Percentiles rank a stretch among this genome's conserved stretches.
phyloP scores from a whole-genome alignment of 352 stramenopile species.

The Phytophthora pinifolia region DNA sequence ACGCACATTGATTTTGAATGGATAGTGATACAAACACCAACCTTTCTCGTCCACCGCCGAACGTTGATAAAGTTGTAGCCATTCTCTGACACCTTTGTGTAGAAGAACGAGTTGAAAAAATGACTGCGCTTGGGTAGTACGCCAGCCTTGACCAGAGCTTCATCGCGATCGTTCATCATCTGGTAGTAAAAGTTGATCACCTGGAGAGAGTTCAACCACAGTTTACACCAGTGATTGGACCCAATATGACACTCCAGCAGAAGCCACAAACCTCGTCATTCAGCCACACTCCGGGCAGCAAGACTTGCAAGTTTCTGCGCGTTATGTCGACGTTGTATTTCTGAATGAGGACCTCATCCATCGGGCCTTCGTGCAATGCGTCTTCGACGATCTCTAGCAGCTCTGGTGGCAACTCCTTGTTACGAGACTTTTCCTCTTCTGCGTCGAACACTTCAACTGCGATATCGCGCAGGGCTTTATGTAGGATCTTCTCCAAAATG shows the following conservation, averaged over 20 bases:
- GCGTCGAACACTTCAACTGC: slow-evolving; percentile 56
- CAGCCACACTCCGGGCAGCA: slow-evolving; percentile 68
- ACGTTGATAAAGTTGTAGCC: slow-evolving; percentile 88
- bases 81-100: slow-evolving; percentile 76
- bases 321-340: slow-evolving; percentile 87
- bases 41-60: slow-evolving; percentile 83
- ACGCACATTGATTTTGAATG: too few relatives aligned
- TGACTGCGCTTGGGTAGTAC: slow-evolving; percentile 58
- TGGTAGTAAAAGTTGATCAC: slow-evolving; percentile 90
- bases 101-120: slow-evolving; percentile 91
- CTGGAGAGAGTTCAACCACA: slow-evolving; percentile 18
- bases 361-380: slow-evolving; percentile 53
- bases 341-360: slow-evolving; percentile 65
- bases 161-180: slow-evolving; percentile 73
- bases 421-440: slow-evolving; percentile 43
- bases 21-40: slow-evolving; percentile 12
- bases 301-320: slow-evolving; percentile 67
- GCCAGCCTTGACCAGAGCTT: slow-evolving; percentile 48
- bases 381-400: slow-evolving; percentile 59
- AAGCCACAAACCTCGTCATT: slow-evolving; percentile 68
- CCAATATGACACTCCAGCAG: too few relatives aligned
- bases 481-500: slow-evolving; percentile 59
- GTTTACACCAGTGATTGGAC: too few relatives aligned
- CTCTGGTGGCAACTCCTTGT: slow-evolving; percentile 63
- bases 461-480: slow-evolving; percentile 60